phyloP scores from a whole-genome alignment of 805 yeast genomes.

The Candida xiaguanensis region DNA sequence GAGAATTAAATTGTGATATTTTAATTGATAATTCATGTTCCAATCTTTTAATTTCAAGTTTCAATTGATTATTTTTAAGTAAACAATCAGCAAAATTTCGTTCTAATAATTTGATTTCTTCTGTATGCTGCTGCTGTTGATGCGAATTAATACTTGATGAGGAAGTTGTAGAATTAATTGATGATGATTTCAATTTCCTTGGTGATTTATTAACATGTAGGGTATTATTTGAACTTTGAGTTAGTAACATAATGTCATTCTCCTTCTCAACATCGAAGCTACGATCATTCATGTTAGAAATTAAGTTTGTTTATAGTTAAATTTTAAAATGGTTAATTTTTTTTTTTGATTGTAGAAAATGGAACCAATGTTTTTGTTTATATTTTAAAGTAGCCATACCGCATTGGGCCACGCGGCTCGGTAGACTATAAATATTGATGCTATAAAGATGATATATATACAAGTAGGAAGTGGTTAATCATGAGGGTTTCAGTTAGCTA shows the following conservation, averaged over 20 bases:
- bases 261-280: constrained; percentile 2
- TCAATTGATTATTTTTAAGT: constrained; percentile 21
- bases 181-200: neutral
- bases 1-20: constrained; percentile 22
- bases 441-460: too few species aligned
- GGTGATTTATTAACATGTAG: neutral
- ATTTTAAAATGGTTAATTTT: neutral
- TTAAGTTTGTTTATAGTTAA: neutral
- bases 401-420: neutral
- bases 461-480: too few species aligned
- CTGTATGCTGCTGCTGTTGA: too few species aligned
- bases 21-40: constrained; percentile 29
- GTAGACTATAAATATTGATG: too few species aligned
- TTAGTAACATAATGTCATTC: constrained; percentile 2
- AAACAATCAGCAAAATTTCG: constrained; percentile 30
- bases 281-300: neutral
- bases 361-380: neutral
- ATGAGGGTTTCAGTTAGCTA: too few species aligned
- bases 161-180: neutral
- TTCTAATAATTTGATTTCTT: constrained; percentile 8
- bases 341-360: neutral
- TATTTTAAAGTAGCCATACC: neutral
- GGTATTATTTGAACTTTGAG: neutral
- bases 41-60: constrained; percentile 25
- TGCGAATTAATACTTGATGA: neutral